These are phyloP conservation scores for Schoenoplectus tabernaemontani DNA, from an alignment of 202 grass and related monocot species.

Conservation along the genomic window DNA sequence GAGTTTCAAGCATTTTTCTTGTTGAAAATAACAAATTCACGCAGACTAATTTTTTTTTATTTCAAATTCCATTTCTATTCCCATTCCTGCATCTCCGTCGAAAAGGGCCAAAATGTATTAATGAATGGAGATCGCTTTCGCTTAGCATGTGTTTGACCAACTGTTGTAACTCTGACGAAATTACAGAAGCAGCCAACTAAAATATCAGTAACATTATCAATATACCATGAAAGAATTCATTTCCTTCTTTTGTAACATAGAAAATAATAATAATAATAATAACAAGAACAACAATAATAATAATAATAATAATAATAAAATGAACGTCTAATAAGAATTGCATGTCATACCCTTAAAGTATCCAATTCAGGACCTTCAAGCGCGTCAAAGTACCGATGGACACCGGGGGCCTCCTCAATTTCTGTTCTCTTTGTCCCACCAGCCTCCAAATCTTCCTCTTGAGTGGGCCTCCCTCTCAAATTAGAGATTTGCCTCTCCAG, in stretches of 20 bases:
- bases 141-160: not conserved
- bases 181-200: not conserved
- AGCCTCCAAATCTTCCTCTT: not conserved
- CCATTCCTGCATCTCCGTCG: too few species aligned
- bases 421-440: slow-evolving; percentile 26
- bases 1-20: not conserved
- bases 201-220: not conserved
- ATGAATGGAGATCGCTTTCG: not conserved
- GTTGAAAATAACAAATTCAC: not conserved
- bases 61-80: too few species aligned
- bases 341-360: slow-evolving; percentile 43
- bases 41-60: too few species aligned
- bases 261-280: too few species aligned
- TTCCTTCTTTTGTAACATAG: not conserved
- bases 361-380: slow-evolving; percentile 87
- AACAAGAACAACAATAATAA: too few species aligned
- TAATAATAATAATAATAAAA: too few species aligned
- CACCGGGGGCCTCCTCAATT: slow-evolving; percentile 46
- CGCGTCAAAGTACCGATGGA: slow-evolving; percentile 79
- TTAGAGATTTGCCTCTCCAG: slow-evolving; percentile 73
- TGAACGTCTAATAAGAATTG: not conserved
- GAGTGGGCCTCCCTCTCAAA: slow-evolving; percentile 50
- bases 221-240: not conserved
- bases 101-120: not conserved
- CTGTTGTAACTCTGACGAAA: not conserved